Base-by-base conservation (phyloP, 441 rosid species). In the Aleurites moluccanus region DNA sequence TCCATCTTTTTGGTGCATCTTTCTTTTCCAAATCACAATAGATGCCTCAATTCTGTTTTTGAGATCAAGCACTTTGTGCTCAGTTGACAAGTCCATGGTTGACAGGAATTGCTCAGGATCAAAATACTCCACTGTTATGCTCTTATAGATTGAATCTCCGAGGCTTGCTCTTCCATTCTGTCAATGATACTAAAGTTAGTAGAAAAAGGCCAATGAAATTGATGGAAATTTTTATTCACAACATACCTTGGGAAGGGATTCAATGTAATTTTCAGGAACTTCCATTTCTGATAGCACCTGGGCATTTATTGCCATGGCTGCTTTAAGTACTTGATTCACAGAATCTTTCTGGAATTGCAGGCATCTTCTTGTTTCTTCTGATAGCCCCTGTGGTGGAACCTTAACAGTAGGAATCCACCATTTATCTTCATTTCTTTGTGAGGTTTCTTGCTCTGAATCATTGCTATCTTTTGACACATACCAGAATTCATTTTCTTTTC, bases 221-320 rank as follows among this genome's bases (percentile, higher is more conserved):
- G 16, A 45, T 28, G 28, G 40, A 38, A 61, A 35, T 56, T 44
- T 64, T 3, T 30, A 64, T 20, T 57, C 53, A 23, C 5, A 11
- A 47, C 78, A 92, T 55, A 55, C 99, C 97, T 92, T 96, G 1
- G 99, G 99, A 72, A 96, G 98, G 49, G 96, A 85, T 74, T 96
- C 98, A 1, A 92, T 89, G 85, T 94, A 96, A 85, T 85, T 89
- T 64, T 92, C 98, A 0, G 99, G 99, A 72, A 94, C 76, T 74
- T 82, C 89, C 97, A 96, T 94, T 85, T 92, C 99, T 1, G 92
- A 88, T 16, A 96, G 80, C 67, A 96, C 96, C 83, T 92, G 97
- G 59, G 99, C 92, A 73, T 96, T 96, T 16, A 92, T 96, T 1
- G 97, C 97, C 98, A 96, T 92, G 53, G 99, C 98, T 60, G 97